These are phyloP conservation scores for Echria macrotheca DNA, from an alignment of 495 filamentous ascomycete species.

Conservation along the genomic window DNA sequence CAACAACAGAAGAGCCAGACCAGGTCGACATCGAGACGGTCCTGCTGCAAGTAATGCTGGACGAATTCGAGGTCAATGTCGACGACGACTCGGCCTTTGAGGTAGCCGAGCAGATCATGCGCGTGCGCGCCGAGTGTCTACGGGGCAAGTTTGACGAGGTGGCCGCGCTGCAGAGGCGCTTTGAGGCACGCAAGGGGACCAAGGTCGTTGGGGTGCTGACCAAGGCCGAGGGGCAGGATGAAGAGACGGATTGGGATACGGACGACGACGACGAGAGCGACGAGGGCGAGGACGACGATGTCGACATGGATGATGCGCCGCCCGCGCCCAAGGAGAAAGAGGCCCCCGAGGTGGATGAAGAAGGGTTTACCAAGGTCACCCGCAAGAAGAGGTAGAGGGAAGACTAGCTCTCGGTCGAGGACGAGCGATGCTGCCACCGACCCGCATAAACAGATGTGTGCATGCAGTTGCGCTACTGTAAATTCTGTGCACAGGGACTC, in stretches of 20 bases:
- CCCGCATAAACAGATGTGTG: no score
- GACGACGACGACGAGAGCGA: constrained; percentile 47
- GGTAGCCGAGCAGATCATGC: constrained; percentile 68
- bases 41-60: constrained; percentile 82
- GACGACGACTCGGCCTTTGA: constrained; percentile 80
- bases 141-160: constrained; percentile 64
- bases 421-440: no score
- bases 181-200: constrained; percentile 51
- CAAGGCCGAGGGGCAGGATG: constrained; percentile 54
- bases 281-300: constrained; percentile 56
- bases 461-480: no score
- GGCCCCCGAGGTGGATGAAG: constrained; percentile 80
- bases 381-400: constrained; percentile 56
- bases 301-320: constrained; percentile 74
- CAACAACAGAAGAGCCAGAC: constrained; percentile 54
- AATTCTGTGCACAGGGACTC: not conserved
- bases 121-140: constrained; percentile 53
- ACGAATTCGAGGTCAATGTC: constrained; percentile 88
- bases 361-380: constrained; percentile 88
- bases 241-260: constrained; percentile 52
- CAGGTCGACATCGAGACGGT: constrained; percentile 77
- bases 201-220: constrained; percentile 53
- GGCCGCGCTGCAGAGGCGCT: constrained; percentile 60
- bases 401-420: no score
- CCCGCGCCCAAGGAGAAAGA: constrained; percentile 55